Evolutionary conservation across 495 filamentous ascomycete species (phyloP).

Genomic region (Aspergillus conjunctus): DNA sequence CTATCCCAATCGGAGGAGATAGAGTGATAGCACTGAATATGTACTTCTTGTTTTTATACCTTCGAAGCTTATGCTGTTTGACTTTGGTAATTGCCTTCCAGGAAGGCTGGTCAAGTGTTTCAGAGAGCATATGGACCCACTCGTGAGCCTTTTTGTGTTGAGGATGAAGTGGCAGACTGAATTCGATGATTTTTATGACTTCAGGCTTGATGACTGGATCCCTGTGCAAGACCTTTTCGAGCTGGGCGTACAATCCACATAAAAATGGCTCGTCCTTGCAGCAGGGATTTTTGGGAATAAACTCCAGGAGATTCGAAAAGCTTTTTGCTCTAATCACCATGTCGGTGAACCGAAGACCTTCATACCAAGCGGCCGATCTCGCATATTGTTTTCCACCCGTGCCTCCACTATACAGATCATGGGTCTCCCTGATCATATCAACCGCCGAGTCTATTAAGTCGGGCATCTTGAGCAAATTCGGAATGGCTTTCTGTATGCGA

Average conservation of each 20-base stretch:
- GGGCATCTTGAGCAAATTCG: constrained; percentile 4
- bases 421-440: not conserved
- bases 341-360: constrained; percentile 2
- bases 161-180: too few relatives aligned
- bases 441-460: not conserved
- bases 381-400: too few relatives aligned
- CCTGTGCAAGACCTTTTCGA: constrained; percentile 1
- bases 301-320: not conserved
- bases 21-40: not conserved
- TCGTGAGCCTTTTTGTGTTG: not conserved
- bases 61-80: not conserved
- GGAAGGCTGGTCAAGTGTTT: not conserved
- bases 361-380: constrained; percentile 9
- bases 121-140: constrained; percentile 6
- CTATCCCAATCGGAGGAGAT: not conserved
- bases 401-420: too few relatives aligned
- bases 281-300: constrained; percentile 7
- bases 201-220: constrained; percentile 1
- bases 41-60: not conserved
- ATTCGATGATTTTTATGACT: too few relatives aligned
- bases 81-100: not conserved
- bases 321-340: not conserved
- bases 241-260: constrained; percentile 11
- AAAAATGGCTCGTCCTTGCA: not conserved
- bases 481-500: not conserved